A percentile compares a stretch with the other conserved stretches of the same genome.
Conservation (phyloP, 108 stramenopile species). For the Nitzschia putrida region DNA sequence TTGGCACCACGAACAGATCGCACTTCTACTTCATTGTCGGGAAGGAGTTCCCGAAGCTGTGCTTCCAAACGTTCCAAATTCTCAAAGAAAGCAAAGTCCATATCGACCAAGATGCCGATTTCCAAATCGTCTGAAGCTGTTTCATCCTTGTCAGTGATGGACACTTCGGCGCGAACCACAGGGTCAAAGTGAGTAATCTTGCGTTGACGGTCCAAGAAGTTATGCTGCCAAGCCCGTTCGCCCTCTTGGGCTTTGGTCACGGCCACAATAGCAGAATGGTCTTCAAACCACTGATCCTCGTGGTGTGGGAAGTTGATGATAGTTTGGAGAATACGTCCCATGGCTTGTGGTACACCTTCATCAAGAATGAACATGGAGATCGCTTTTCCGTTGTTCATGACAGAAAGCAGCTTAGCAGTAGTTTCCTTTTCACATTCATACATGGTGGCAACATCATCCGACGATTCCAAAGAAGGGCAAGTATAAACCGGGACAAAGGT, state of each 20-base stretch:
- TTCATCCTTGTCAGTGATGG: constrained; percentile 9
- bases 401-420: neutral
- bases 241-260: constrained; percentile 8
- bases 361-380: constrained; percentile 19
- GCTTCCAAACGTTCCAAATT: constrained; percentile 15
- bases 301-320: constrained; percentile 6
- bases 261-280: neutral
- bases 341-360: constrained; percentile 1
- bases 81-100: constrained; percentile 6
- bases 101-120: constrained; percentile 23
- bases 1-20: constrained; percentile 25
- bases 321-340: constrained; percentile 28
- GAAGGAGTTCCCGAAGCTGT: neutral
- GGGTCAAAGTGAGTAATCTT: constrained; percentile 33
- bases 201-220: constrained; percentile 36
- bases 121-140: constrained; percentile 16
- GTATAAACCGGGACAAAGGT: constrained; percentile 8
- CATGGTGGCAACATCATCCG: constrained; percentile 15
- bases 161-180: constrained; percentile 17
- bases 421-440: constrained; percentile 33
- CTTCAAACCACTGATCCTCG: neutral
- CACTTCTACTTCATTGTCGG: neutral
- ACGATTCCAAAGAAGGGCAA: constrained; percentile 29
- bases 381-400: neutral
- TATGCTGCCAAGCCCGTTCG: constrained; percentile 6